Evolutionary conservation across 1,139 yeast genomes (phyloP).

Genomic region (Trichomonascaceae sp.): DNA sequence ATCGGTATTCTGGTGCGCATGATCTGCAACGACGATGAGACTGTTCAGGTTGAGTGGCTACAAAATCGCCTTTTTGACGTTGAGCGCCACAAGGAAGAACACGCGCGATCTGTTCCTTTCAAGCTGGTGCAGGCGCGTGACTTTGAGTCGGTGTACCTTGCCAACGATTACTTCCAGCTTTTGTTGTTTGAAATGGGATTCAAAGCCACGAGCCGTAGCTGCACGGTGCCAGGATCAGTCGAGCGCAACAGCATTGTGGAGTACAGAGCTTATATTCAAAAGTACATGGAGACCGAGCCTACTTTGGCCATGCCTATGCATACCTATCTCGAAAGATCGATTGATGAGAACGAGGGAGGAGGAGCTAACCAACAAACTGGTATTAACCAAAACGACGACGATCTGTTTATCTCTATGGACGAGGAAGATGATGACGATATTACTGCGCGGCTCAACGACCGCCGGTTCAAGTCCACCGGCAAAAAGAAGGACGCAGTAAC

Average conservation of each 20-base stretch:
- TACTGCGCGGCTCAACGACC: conserved; percentile 8
- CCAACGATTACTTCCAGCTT: neutral
- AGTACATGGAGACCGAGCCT: too few species aligned
- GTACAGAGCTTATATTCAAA: too few species aligned
- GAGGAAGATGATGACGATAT: conserved; percentile 10
- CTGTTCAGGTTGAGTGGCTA: neutral
- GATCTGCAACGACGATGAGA: neutral
- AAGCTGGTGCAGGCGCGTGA: neutral
- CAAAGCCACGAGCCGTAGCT: neutral
- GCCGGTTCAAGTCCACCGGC: conserved; percentile 11
- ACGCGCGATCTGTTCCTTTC: neutral
- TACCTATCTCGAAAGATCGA: too few species aligned
- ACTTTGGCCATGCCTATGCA: too few species aligned
- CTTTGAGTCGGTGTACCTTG: neutral
- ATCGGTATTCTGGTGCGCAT: neutral
- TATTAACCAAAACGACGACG: too few species aligned
- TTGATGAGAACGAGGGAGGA: conserved; percentile 8
- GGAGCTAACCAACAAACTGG: too few species aligned
- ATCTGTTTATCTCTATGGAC: too few species aligned
- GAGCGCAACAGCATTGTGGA: too few species aligned
- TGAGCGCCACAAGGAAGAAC: neutral
- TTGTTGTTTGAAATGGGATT: neutral
- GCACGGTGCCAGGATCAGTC: neutral
- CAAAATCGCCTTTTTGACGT: neutral
- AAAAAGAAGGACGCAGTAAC: too few species aligned